Conservation (phyloP, 2,329 filamentous ascomycete genomes). For the Diaporthe amygdali region DNA sequence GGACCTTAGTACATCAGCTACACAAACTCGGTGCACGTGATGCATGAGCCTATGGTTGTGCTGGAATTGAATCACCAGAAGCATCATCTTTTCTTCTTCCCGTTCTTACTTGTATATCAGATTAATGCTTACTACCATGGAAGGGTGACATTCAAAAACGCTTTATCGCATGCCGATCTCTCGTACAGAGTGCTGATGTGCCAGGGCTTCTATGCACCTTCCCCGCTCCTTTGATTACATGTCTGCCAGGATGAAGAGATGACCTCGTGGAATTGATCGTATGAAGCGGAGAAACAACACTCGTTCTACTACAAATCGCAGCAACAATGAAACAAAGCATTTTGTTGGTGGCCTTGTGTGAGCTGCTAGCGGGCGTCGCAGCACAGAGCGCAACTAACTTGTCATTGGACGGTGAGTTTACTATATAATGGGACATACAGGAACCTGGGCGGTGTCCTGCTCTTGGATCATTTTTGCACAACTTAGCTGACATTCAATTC, state of each 20-base stretch:
- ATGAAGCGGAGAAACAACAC: background rate
- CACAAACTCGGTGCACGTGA: background rate
- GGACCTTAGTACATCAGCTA: no score
- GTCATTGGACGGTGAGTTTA: slow-evolving; percentile 1
- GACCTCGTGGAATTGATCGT: background rate
- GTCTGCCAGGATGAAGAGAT: background rate
- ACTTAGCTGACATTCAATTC: background rate
- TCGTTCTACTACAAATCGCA: background rate
- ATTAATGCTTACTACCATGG: background rate
- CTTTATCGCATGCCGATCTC: slow-evolving; percentile 5
- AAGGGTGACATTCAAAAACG: background rate
- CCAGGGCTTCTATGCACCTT: slow-evolving; percentile 2
- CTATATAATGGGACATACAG: no score
- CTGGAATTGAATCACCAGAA: background rate
- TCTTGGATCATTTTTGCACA: background rate
- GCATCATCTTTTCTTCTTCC: background rate
- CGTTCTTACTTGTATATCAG: background rate
- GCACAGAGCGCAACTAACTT: background rate
- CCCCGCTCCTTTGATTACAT: slow-evolving; percentile 4
- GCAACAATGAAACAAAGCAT: background rate
- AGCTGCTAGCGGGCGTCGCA: background rate
- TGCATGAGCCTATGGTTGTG: background rate
- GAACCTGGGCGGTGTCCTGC: background rate
- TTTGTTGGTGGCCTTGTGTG: background rate
- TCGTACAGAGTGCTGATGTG: background rate